Percentiles rank a stretch among this genome's conserved stretches.
Conservation (phyloP, 139 green algal genomes). For the Gonium pectorale region DNA sequence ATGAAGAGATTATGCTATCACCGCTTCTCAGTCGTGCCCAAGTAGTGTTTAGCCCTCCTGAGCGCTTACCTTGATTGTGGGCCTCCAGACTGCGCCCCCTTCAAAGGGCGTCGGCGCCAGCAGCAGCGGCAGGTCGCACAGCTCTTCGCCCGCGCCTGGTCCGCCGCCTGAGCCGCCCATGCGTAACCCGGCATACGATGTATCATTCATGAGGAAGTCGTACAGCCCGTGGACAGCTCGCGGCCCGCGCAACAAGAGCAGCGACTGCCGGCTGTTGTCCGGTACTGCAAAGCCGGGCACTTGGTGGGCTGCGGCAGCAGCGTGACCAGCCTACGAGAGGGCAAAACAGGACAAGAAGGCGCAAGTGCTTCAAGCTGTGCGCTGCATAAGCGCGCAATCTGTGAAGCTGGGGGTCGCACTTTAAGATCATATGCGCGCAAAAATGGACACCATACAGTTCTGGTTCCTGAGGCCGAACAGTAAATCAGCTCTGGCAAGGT, state of each 20-base stretch:
- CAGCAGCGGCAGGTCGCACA: slow-evolving; percentile 70
- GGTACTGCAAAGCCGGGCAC: background rate
- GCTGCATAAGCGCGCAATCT: no score
- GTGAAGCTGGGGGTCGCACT: no score
- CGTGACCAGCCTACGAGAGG: background rate
- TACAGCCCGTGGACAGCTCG: slow-evolving; percentile 70
- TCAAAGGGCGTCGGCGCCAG: slow-evolving; percentile 69
- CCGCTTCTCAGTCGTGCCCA: no score
- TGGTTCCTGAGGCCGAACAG: no score
- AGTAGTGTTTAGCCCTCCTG: no score
- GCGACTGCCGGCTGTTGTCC: slow-evolving; percentile 60
- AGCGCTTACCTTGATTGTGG: slow-evolving; percentile 44
- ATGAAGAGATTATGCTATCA: no score
- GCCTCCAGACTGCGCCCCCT: slow-evolving; percentile 49
- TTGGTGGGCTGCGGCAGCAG: background rate
- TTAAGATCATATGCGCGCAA: no score
- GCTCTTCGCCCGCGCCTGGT: background rate
- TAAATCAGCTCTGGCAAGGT: no score
- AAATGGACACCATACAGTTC: no score
- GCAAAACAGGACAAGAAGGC: no score
- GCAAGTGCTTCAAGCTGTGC: no score
- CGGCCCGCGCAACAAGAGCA: slow-evolving; percentile 68
- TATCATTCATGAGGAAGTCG: slow-evolving; percentile 70
- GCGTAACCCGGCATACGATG: slow-evolving; percentile 5
- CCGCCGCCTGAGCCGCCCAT: background rate